These are phyloP conservation scores for Salix brachista DNA, from an alignment of 345 rosid species.

Conservation along the genomic window DNA sequence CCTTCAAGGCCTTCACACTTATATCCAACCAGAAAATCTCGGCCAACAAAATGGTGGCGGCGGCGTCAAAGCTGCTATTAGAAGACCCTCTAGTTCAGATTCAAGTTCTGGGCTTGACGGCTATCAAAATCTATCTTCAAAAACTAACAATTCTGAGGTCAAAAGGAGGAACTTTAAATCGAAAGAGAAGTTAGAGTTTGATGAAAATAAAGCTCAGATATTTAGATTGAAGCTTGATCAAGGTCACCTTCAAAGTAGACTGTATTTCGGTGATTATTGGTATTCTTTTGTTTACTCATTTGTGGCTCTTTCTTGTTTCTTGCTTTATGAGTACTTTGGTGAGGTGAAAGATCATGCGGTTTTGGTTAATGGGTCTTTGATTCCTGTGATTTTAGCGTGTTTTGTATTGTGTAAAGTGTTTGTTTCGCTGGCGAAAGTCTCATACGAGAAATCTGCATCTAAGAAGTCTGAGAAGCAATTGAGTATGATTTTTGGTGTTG, in stretches of 20 bases:
- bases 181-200: slow-evolving; percentile 77
- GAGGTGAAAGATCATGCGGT: slow-evolving; percentile 31
- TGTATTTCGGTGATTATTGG: slow-evolving; percentile 57
- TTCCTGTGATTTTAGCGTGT: slow-evolving; percentile 53
- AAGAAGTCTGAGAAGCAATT: slow-evolving; percentile 73
- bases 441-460: slow-evolving; percentile 81
- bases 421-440: slow-evolving; percentile 43
- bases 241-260: slow-evolving; percentile 63
- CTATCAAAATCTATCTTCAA: slow-evolving; percentile 30
- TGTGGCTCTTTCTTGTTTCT: slow-evolving; percentile 45
- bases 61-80: slow-evolving; percentile 62
- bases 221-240: slow-evolving; percentile 82
- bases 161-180: slow-evolving; percentile 48
- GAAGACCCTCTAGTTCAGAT: slow-evolving; percentile 52
- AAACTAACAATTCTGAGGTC: slow-evolving; percentile 32
- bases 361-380: slow-evolving; percentile 49
- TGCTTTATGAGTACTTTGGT: slow-evolving; percentile 44
- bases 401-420: slow-evolving; percentile 45
- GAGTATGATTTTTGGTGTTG: slow-evolving; percentile 46
- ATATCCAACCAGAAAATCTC: slow-evolving; percentile 84
- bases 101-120: slow-evolving; percentile 28
- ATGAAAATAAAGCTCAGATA: slow-evolving; percentile 90
- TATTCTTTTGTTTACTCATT: slow-evolving; percentile 39
- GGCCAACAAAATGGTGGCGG: slow-evolving; percentile 26
- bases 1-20: slow-evolving; percentile 71